Percentiles rank a stretch among this genome's conserved stretches.
phyloP scores from a whole-genome alignment of 2,329 filamentous ascomycete species.

The Aspergillus uvarum region DNA sequence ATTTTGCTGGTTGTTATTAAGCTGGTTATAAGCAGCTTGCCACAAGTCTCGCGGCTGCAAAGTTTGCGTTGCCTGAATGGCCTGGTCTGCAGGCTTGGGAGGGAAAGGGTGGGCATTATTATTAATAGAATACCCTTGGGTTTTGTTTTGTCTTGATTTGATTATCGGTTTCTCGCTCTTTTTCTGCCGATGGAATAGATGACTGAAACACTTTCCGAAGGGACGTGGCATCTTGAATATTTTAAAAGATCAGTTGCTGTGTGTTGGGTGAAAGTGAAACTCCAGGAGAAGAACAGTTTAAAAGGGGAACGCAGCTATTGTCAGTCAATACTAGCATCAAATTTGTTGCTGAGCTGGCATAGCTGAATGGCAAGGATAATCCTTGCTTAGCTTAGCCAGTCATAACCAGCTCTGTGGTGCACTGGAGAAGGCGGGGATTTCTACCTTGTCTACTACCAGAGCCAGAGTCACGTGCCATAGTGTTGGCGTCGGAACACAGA shows the following conservation, averaged over 20 bases:
- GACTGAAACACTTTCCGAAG: too few species aligned
- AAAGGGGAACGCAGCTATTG: background rate
- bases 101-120: background rate
- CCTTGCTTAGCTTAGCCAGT: background rate
- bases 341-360: background rate
- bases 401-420: background rate
- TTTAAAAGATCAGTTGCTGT: too few species aligned
- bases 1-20: constrained; percentile 8
- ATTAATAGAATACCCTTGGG: background rate
- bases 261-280: background rate
- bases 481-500: background rate
- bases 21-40: constrained; percentile 19
- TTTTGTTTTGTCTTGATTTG: background rate
- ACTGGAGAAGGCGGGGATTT: background rate
- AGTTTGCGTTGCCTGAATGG: background rate
- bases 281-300: background rate
- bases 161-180: background rate
- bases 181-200: constrained; percentile 1
- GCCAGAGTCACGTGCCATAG: background rate
- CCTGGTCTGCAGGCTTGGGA: background rate
- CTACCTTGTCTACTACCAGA: background rate
- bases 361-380: background rate
- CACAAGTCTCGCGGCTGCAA: constrained; percentile 14
- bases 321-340: background rate
- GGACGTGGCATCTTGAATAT: background rate